phyloP scores from a whole-genome alignment of 257 asterid genomes.

The Osmanthus fragrans region DNA sequence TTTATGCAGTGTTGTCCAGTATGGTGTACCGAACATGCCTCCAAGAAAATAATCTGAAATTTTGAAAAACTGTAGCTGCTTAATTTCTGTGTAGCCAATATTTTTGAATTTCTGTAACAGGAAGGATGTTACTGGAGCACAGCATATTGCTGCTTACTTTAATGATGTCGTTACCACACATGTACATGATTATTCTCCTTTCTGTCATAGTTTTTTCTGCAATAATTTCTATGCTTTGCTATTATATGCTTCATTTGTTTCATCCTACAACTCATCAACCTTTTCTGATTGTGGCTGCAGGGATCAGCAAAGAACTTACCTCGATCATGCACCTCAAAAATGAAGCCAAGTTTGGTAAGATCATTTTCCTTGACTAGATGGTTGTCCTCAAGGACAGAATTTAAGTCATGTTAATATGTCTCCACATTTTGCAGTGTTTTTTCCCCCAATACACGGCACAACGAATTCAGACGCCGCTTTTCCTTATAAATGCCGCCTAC shows the following conservation, averaged over 20 bases:
- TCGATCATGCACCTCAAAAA: conserved; percentile 57
- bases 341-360: conserved; percentile 77
- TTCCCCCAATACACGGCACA: conserved; percentile 73
- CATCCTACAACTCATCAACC: neutral
- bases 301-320: conserved; percentile 77
- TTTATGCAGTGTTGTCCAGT: neutral
- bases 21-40: neutral
- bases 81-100: neutral
- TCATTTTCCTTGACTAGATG: neutral
- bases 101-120: conserved; percentile 37
- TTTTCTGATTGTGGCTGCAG: conserved; percentile 43
- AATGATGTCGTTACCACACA: conserved; percentile 67
- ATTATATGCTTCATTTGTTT: neutral
- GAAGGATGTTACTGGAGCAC: conserved; percentile 70
- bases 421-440: conserved; percentile 62
- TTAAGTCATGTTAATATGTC: conserved; percentile 13
- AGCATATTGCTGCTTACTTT: conserved; percentile 61
- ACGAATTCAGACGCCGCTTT: conserved; percentile 67
- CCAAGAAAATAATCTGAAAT: neutral
- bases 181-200: conserved; percentile 40
- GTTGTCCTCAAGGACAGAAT: neutral
- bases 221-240: neutral
- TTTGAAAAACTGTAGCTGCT: neutral
- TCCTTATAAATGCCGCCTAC: conserved; percentile 74
- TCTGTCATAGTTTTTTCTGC: neutral